Conservation (phyloP, 192 early-diverging fungal genomes). For the Tieghemiomyces parasiticus region DNA sequence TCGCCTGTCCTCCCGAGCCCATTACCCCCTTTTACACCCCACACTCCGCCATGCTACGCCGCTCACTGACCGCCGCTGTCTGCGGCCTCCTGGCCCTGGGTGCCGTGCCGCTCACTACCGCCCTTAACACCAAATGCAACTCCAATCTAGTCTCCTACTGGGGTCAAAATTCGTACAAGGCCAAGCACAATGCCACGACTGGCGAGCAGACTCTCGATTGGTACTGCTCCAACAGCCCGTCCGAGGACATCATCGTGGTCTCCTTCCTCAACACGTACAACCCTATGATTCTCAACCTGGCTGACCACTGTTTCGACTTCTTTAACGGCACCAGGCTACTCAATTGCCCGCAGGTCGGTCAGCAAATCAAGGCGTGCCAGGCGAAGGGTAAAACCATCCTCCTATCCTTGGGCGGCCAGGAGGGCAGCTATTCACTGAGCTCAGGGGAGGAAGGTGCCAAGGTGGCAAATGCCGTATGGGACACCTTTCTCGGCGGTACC, state of each 20-base stretch:
- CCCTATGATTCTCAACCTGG: slow-evolving; percentile 7
- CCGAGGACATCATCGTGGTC: slow-evolving; percentile 6
- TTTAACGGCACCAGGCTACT: background rate
- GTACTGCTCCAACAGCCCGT: slow-evolving; percentile 9
- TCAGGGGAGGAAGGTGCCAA: slow-evolving; percentile 8
- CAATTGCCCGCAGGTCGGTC: slow-evolving; percentile 1
- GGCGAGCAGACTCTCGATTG: slow-evolving; percentile 8
- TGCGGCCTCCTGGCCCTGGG: background rate
- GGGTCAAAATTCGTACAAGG: slow-evolving; percentile 39
- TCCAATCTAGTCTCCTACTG: slow-evolving; percentile 43
- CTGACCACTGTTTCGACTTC: slow-evolving; percentile 6
- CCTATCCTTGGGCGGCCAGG: slow-evolving; percentile 10
- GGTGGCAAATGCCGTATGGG: slow-evolving; percentile 14
- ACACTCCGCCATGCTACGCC: background rate
- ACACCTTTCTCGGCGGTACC: slow-evolving; percentile 14
- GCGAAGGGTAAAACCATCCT: background rate
- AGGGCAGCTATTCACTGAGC: slow-evolving; percentile 3
- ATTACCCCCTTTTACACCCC: no score
- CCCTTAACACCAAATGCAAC: slow-evolving; percentile 24
- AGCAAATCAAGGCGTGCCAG: slow-evolving; percentile 8
- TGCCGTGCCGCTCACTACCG: background rate
- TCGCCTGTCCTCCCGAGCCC: no score
- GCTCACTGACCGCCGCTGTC: background rate
- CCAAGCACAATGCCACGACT: slow-evolving; percentile 13
- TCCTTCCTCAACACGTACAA: slow-evolving; percentile 10